Conservation (phyloP, 140 eudicot genomes). For the Oenanthe javanica region DNA sequence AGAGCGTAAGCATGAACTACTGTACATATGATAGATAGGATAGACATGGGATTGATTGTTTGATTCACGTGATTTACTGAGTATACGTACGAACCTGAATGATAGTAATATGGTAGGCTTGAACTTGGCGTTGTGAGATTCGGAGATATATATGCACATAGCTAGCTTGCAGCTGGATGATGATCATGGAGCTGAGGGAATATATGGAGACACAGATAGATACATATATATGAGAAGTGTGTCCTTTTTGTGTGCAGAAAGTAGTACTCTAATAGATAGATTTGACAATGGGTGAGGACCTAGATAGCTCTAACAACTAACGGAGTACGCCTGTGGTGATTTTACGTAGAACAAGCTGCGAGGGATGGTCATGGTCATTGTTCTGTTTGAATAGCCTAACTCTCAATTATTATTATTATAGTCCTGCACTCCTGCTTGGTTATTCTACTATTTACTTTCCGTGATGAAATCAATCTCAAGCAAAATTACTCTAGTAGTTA, state of each 20-base stretch:
- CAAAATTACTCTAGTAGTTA: no score
- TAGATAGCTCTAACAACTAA: slow-evolving; percentile 7
- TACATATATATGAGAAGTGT: background rate
- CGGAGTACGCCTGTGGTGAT: background rate
- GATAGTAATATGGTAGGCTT: background rate
- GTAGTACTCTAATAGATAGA: background rate
- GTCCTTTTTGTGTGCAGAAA: slow-evolving; percentile 1
- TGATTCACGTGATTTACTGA: slow-evolving; percentile 25
- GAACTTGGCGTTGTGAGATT: slow-evolving; percentile 14
- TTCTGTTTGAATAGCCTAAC: slow-evolving; percentile 14
- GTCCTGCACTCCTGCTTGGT: background rate
- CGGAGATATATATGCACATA: background rate
- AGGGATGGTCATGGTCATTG: slow-evolving; percentile 16
- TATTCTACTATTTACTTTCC: background rate
- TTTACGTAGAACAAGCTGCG: background rate
- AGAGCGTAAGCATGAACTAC: background rate
- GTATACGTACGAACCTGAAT: slow-evolving; percentile 12
- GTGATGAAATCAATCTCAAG: background rate
- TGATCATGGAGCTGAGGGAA: background rate
- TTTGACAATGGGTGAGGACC: slow-evolving; percentile 13
- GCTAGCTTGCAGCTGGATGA: background rate
- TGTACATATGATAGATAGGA: background rate
- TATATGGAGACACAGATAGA: background rate
- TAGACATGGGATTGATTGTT: slow-evolving; percentile 10
- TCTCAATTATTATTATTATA: background rate